Percentiles rank a stretch among this genome's conserved stretches.
phyloP scores from a whole-genome alignment of 176 grass and related monocot genomes.

The Hyparrhenia diplandra region DNA sequence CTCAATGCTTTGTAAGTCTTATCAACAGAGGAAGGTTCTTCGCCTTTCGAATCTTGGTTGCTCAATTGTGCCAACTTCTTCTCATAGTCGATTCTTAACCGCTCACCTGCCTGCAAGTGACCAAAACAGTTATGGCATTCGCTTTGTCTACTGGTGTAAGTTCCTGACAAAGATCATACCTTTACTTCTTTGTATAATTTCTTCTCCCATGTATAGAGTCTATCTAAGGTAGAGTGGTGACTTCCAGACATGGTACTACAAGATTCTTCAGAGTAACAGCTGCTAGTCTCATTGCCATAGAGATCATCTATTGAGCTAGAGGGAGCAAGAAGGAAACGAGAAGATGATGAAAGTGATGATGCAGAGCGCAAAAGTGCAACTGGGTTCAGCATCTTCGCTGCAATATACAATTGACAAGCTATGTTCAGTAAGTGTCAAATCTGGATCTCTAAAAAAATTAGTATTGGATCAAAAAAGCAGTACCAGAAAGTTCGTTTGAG shows the following conservation, averaged over 20 bases:
- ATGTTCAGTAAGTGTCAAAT: conserved; percentile 26
- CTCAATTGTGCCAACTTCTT: conserved; percentile 74
- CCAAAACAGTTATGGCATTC: conserved; percentile 18
- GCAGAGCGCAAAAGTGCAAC: conserved; percentile 65
- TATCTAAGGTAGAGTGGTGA: conserved; percentile 90
- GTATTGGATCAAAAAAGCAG: conserved; percentile 40
- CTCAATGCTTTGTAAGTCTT: conserved; percentile 60
- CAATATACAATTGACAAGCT: conserved; percentile 27
- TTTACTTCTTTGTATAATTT: conserved; percentile 99
- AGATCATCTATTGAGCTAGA: conserved; percentile 73
- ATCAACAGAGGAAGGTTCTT: conserved; percentile 61
- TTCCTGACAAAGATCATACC: conserved; percentile 39
- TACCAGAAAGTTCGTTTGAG: conserved; percentile 86
- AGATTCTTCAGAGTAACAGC: conserved; percentile 79
- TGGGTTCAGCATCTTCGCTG: conserved; percentile 84
- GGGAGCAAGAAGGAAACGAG: conserved; percentile 63
- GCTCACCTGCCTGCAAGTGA: conserved; percentile 62
- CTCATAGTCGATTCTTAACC: conserved; percentile 82
- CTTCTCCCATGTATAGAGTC: conserved; percentile 95
- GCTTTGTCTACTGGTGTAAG: not conserved
- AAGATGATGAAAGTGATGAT: conserved; percentile 80
- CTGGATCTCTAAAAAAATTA: conserved; percentile 11
- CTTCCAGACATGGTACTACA: conserved; percentile 63
- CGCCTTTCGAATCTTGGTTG: conserved; percentile 70
- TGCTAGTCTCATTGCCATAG: conserved; percentile 75